Evolutionary conservation across 768 basidiomycete species (phyloP).

Genomic region (Cytidiella melzeri): DNA sequence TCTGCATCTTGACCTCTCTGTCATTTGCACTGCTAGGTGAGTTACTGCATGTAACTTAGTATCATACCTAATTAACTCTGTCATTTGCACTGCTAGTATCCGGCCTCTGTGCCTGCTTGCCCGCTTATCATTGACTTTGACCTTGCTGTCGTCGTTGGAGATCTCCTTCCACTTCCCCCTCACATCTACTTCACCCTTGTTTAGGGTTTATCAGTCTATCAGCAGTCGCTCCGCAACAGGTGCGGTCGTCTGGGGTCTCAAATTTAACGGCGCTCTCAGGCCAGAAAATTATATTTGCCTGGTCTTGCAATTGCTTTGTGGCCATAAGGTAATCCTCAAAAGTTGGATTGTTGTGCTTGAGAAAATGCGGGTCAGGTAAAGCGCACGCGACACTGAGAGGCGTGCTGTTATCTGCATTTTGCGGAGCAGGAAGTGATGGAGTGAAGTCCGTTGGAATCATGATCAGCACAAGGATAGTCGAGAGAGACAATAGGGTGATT

Average conservation of each 20-base stretch:
- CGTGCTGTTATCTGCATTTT: conserved; percentile 36
- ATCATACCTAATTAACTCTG: too few relatives aligned
- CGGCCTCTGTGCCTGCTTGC: too few relatives aligned
- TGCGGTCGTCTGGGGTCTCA: conserved; percentile 41
- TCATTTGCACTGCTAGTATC: too few relatives aligned
- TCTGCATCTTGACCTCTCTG: too few relatives aligned
- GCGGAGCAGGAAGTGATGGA: conserved; percentile 34
- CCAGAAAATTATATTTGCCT: conserved; percentile 64
- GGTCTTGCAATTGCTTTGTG: conserved; percentile 35
- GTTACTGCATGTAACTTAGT: too few relatives aligned
- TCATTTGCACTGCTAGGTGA: too few relatives aligned
- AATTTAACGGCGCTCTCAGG: conserved; percentile 77
- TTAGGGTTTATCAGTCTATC: too few relatives aligned
- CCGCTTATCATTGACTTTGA: too few relatives aligned
- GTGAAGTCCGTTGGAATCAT: conserved; percentile 51
- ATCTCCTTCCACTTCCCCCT: too few relatives aligned
- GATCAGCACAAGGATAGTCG: conserved; percentile 36
- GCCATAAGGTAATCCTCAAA: conserved; percentile 62
- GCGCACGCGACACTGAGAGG: conserved; percentile 62
- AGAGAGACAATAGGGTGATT: conserved; percentile 29
- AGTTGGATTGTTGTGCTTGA: conserved; percentile 33
- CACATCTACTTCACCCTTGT: too few relatives aligned
- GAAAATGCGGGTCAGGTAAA: conserved; percentile 43
- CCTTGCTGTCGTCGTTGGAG: too few relatives aligned
- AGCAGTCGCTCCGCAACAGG: too few relatives aligned